Evolutionary conservation across 1,139 yeast genomes (phyloP), one percentile per base, ranked within the genome.

Genomic region (Pichia norvegensis): DNA sequence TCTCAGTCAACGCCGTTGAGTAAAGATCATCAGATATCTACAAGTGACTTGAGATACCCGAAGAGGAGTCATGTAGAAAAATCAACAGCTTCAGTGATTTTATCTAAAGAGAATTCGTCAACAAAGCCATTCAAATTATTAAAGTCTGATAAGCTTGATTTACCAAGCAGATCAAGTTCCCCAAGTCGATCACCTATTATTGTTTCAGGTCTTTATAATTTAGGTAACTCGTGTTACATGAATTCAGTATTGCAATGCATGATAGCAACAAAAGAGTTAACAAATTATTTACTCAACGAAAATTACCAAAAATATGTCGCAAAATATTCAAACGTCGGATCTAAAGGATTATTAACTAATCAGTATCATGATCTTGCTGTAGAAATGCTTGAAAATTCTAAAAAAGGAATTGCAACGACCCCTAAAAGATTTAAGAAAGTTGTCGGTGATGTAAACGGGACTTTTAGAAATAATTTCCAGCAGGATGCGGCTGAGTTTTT

Each of bases 401-500:
- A 47, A 7, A 54, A 51, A 7, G 29, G 48, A 1, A 44, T 42
- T n/a, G 51, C 61, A 10, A 54, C 53, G 6, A 55, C 56, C 10
- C 66, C 67, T 1, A 44, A 48, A 25, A 50, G 44, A 13, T 64
- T 64, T 43, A 56, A 61, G 38, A 52, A 52, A 22, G 52, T 53
- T 6, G 40, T 64, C 4, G 65, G 60, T 2, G 49, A 59, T 2
- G 40, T 62, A 21, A 62, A 60, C 42, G 38, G 55, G 3, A 52
- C 52, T 41, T 64, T 61, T 44, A 52, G 51, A 36, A 59, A 56
- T 33, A 40, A 46, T 29, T 85, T 81, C 55, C 94, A 84, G 56
- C 92, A 84, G 60, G 94, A 84, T 61, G 79, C 90, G 2, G 86
- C 83, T 50, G 94, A 84, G 55, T 83, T 82, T 57, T 64, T 84